Evolutionary conservation across 768 basidiomycete genomes (phyloP).

Genomic region (Strobilomyces dryophilus): DNA sequence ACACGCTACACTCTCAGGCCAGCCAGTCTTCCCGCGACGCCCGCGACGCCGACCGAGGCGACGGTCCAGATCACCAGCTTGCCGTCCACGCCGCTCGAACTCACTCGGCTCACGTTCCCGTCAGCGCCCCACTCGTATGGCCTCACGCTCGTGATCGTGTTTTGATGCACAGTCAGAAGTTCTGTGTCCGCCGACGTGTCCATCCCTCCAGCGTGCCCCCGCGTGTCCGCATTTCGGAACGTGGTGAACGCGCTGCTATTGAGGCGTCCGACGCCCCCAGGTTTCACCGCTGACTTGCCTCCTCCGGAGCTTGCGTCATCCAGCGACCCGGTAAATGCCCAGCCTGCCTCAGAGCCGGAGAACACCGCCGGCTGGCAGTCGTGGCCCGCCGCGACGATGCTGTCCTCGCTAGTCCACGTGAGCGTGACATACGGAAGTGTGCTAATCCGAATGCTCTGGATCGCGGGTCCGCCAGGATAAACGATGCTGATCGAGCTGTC

Average conservation of each 20-base stretch:
- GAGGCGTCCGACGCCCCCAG: conserved; percentile 61
- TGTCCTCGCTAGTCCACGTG: conserved; percentile 78
- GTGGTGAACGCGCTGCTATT: conserved; percentile 93
- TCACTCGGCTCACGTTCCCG: conserved; percentile 67
- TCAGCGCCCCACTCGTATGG: conserved; percentile 56
- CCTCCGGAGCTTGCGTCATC: conserved; percentile 64
- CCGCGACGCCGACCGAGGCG: conserved; percentile 44
- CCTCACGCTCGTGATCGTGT: conserved; percentile 92
- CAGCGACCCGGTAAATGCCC: conserved; percentile 76
- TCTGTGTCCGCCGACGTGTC: conserved; percentile 57
- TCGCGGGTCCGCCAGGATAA: conserved; percentile 74
- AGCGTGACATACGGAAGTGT: conserved; percentile 83
- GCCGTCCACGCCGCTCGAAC: conserved; percentile 93
- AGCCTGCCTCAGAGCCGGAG: conserved; percentile 68
- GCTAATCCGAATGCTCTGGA: conserved; percentile 71
- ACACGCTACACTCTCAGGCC: conserved; percentile 42
- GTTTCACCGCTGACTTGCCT: conserved; percentile 37
- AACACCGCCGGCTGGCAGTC: conserved; percentile 96
- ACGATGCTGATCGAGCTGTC: conserved; percentile 93
- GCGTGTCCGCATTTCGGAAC: conserved; percentile 87
- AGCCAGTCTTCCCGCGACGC: conserved; percentile 47
- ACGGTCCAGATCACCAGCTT: conserved; percentile 88
- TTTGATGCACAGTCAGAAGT: conserved; percentile 90
- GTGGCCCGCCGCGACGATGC: conserved; percentile 90
- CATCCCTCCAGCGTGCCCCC: conserved; percentile 41